Evolutionary conservation across 345 rosid genomes (phyloP).

Genomic region (Angophora floribunda): DNA sequence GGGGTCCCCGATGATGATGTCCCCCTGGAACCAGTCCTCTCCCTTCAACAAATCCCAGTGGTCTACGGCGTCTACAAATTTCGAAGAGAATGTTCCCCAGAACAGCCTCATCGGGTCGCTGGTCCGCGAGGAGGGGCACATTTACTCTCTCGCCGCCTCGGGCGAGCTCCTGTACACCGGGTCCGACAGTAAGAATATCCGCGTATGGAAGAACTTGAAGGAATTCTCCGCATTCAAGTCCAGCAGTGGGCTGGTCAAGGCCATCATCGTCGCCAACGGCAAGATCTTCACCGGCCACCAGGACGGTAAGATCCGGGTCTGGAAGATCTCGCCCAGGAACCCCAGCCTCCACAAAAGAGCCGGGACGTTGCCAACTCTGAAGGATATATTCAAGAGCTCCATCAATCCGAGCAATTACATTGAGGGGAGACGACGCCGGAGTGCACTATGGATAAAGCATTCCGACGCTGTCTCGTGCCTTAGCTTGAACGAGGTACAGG

Average conservation of each 20-base stretch:
- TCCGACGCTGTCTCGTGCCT: conserved; percentile 83
- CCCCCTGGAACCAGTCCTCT: conserved; percentile 85
- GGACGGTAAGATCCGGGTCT: conserved; percentile 87
- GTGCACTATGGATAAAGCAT: conserved; percentile 89
- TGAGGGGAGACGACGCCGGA: conserved; percentile 55
- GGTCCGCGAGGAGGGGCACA: conserved; percentile 89
- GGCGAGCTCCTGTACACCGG: conserved; percentile 91
- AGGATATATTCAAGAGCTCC: conserved; percentile 81
- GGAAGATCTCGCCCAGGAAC: conserved; percentile 69
- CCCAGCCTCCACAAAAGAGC: conserved; percentile 60
- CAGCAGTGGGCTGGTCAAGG: conserved; percentile 87
- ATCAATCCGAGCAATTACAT: conserved; percentile 79
- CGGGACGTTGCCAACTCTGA: conserved; percentile 77
- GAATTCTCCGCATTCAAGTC: conserved; percentile 88
- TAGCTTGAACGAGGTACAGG: conserved; percentile 54
- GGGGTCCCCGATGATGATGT: conserved; percentile 92
- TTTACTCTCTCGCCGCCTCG: conserved; percentile 79
- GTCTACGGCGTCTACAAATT: conserved; percentile 4
- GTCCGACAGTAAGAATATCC: conserved; percentile 94
- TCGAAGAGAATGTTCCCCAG: conserved; percentile 36
- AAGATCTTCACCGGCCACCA: conserved; percentile 94
- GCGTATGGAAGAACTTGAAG: conserved; percentile 86
- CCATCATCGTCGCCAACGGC: conserved; percentile 67
- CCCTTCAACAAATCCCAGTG: conserved; percentile 37
- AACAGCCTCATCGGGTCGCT: conserved; percentile 80